Percentiles rank a stretch among this genome's conserved stretches.
Conservation (phyloP, 2,329 filamentous ascomycete genomes). For the Xylaria arbuscula region DNA sequence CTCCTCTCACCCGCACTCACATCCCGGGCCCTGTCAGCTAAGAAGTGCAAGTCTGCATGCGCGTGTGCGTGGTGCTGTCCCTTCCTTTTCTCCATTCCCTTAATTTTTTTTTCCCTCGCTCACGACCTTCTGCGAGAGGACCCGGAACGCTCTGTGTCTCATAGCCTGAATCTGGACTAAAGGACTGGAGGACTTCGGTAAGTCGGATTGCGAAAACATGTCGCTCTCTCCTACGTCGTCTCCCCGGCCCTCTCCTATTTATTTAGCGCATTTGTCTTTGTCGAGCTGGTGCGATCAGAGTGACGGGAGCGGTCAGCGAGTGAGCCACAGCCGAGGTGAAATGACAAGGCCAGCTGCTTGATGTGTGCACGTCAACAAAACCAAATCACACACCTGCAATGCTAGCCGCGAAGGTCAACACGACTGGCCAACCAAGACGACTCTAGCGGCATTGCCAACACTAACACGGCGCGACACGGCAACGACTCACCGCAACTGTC, state of each 20-base stretch:
- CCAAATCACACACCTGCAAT: slow-evolving; percentile 4
- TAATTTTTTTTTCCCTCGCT: slow-evolving; percentile 37
- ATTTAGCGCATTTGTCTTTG: slow-evolving; percentile 9
- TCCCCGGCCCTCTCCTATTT: slow-evolving; percentile 17
- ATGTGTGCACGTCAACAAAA: slow-evolving; percentile 14
- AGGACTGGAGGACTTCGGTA: slow-evolving; percentile 42
- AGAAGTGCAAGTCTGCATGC: slow-evolving; percentile 41
- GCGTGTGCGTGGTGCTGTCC: slow-evolving; percentile 47
- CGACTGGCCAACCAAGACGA: slow-evolving; percentile 2
- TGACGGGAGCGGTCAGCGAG: slow-evolving; percentile 7
- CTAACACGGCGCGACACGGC: slow-evolving; percentile 13
- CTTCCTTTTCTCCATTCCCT: slow-evolving; percentile 45
- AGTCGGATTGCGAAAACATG: slow-evolving; percentile 36
- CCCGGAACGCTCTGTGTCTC: slow-evolving; percentile 41
- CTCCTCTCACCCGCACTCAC: slow-evolving; percentile 41
- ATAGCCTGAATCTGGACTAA: slow-evolving; percentile 39
- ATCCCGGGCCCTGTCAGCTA: slow-evolving; percentile 39
- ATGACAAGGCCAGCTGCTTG: background rate
- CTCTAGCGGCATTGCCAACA: slow-evolving; percentile 14
- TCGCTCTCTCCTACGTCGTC: slow-evolving; percentile 22
- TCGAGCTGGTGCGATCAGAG: slow-evolving; percentile 25
- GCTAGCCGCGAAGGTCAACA: slow-evolving; percentile 6
- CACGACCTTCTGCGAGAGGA: slow-evolving; percentile 38
- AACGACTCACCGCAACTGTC: slow-evolving; percentile 26
- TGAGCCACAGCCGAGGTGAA: slow-evolving; percentile 29